Evolutionary conservation across 2,329 filamentous ascomycete species (phyloP).

Genomic region (Aspergillus transmontanensis): DNA sequence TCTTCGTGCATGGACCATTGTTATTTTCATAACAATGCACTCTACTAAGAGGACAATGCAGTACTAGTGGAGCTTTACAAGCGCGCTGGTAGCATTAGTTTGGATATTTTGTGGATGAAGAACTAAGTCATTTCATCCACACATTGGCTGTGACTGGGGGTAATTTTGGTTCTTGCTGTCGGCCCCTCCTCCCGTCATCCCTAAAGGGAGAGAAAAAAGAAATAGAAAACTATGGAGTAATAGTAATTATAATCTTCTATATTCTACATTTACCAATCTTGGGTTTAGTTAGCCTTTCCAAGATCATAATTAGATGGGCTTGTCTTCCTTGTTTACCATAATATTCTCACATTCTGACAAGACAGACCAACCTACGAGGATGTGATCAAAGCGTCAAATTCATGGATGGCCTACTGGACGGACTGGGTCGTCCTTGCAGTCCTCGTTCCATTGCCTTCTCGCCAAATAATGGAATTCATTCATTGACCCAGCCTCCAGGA

Average conservation of each 20-base stretch:
- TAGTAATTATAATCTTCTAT: too few species aligned
- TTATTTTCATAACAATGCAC: background rate
- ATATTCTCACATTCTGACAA: background rate
- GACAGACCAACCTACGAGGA: background rate
- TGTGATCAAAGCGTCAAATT: background rate
- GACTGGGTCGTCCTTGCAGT: conserved; percentile 11
- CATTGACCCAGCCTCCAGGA: conserved; percentile 25
- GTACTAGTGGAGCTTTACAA: conserved; percentile 15
- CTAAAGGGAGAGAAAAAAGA: background rate
- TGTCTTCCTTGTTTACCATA: background rate
- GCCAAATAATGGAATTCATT: conserved; percentile 15
- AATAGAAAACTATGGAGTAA: too few species aligned
- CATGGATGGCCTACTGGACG: background rate
- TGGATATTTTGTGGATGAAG: conserved; percentile 14
- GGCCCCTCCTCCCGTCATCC: background rate
- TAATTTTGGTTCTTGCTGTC: background rate
- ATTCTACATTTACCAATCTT: too few species aligned
- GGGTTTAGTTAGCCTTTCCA: too few species aligned
- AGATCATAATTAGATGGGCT: too few species aligned
- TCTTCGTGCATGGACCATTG: conserved; percentile 25
- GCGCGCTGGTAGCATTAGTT: conserved; percentile 18
- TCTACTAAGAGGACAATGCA: background rate
- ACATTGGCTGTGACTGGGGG: background rate
- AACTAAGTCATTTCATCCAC: background rate
- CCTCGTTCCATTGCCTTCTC: conserved; percentile 17